phyloP scores from a whole-genome alignment of 2,329 filamentous ascomycete species.

The Diplodia sapinea region DNA sequence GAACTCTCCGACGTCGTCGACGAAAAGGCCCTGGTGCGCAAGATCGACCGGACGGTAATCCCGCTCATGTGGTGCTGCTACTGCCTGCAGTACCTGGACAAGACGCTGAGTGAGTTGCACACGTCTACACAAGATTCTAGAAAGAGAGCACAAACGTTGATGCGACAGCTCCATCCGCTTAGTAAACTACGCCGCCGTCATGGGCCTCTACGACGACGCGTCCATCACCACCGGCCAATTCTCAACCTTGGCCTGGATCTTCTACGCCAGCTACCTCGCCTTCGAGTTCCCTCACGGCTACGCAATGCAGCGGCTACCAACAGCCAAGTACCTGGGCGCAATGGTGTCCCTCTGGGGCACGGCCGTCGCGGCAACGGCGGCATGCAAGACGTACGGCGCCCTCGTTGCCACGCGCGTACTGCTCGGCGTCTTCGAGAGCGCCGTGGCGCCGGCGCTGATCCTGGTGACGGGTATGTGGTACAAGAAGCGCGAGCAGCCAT shows the following conservation, averaged over 20 bases:
- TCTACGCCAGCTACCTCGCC: conserved; percentile 47
- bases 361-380: conserved; percentile 56
- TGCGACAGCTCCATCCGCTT: conserved; percentile 33
- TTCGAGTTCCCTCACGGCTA: conserved; percentile 53
- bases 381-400: conserved; percentile 57
- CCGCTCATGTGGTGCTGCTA: conserved; percentile 40
- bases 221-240: conserved; percentile 45
- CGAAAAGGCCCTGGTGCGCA: conserved; percentile 36
- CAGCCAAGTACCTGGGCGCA: conserved; percentile 59
- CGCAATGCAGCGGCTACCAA: conserved; percentile 60
- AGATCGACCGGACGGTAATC: conserved; percentile 39
- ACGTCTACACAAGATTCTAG: no score
- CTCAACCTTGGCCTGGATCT: conserved; percentile 44
- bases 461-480: conserved; percentile 64
- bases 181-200: conserved; percentile 51
- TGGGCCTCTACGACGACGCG: conserved; percentile 49
- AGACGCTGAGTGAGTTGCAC: conserved; percentile 34
- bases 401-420: conserved; percentile 58
- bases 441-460: conserved; percentile 61
- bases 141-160: not conserved
- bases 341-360: conserved; percentile 55
- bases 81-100: conserved; percentile 43
- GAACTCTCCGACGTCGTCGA: conserved; percentile 34
- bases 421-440: conserved; percentile 61
- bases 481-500: conserved; percentile 63